Evolutionary conservation across 1,284 basidiomycete genomes (phyloP).

Genomic region (Pisolithus thermaeus): DNA sequence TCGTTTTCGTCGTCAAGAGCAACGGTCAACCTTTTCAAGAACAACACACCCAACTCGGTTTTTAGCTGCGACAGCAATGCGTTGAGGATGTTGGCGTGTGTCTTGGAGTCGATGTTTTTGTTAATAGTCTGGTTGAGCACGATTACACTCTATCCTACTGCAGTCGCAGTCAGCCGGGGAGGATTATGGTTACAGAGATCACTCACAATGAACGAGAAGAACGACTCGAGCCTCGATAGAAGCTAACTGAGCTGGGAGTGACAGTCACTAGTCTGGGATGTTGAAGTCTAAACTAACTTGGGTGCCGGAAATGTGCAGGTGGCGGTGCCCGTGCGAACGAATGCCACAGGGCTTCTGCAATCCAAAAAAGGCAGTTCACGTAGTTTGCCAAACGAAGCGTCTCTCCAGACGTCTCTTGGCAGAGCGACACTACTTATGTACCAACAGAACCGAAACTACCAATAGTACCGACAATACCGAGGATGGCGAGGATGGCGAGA

Average conservation of each 20-base stretch:
- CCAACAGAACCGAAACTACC: too few relatives aligned
- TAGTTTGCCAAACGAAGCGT: too few relatives aligned
- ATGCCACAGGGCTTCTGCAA: too few relatives aligned
- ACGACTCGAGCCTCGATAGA: conserved; percentile 46
- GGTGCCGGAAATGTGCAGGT: too few relatives aligned
- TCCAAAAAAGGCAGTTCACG: too few relatives aligned
- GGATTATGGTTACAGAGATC: not conserved
- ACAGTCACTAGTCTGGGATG: conserved; percentile 6
- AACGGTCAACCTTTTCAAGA: conserved; percentile 66
- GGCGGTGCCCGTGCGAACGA: too few relatives aligned
- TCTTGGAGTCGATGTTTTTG: conserved; percentile 62
- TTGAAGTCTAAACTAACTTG: too few relatives aligned
- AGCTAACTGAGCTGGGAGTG: conserved; percentile 35
- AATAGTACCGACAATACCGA: too few relatives aligned
- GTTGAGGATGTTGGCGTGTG: conserved; percentile 56
- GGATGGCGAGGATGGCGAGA: too few relatives aligned
- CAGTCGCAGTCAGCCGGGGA: conserved; percentile 13
- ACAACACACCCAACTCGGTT: conserved; percentile 50
- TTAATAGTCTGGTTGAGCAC: conserved; percentile 65
- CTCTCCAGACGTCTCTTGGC: too few relatives aligned
- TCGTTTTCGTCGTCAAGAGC: conserved; percentile 73
- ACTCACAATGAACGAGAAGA: conserved; percentile 47
- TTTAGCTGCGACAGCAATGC: conserved; percentile 48
- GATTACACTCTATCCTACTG: conserved; percentile 77
- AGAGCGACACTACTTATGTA: too few relatives aligned